These are phyloP conservation scores for Apiospora koreana DNA, from an alignment of 2,329 filamentous ascomycete genomes.

Conservation along the genomic window DNA sequence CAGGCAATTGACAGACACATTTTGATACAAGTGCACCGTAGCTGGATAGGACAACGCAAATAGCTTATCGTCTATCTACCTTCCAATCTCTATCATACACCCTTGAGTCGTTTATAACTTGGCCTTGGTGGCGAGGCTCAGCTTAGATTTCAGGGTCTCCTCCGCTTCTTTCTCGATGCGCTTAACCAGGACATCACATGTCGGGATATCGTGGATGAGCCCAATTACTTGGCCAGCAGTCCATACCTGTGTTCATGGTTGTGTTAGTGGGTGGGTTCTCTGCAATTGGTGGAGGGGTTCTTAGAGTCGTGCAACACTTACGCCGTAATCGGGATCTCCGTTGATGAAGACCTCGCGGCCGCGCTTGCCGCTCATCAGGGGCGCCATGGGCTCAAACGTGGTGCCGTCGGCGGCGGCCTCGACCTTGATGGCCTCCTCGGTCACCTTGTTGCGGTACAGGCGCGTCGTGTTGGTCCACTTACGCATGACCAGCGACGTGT, in stretches of 20 bases:
- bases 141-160: conserved; percentile 61
- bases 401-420: conserved; percentile 81
- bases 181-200: conserved; percentile 66
- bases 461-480: conserved; percentile 92
- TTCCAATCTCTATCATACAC: neutral
- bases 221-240: conserved; percentile 96
- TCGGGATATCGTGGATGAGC: conserved; percentile 80
- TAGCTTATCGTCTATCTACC: neutral
- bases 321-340: conserved; percentile 87
- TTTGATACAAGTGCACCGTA: neutral
- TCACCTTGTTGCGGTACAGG: conserved; percentile 88
- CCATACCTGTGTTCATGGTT: conserved; percentile 71
- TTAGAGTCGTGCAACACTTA: conserved; percentile 49
- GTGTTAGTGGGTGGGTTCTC: conserved; percentile 18
- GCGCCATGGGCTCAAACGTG: conserved; percentile 86
- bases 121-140: conserved; percentile 55
- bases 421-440: conserved; percentile 75
- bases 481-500: conserved; percentile 84
- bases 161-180: conserved; percentile 79
- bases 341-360: conserved; percentile 90
- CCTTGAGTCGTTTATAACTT: conserved; percentile 51
- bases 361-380: conserved; percentile 85
- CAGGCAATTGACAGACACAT: neutral
- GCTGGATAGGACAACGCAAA: too few species aligned
- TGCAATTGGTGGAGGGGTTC: neutral